These are phyloP conservation scores for Shiraia bambusicola DNA, from an alignment of 2,329 filamentous ascomycete genomes.

Conservation along the genomic window DNA sequence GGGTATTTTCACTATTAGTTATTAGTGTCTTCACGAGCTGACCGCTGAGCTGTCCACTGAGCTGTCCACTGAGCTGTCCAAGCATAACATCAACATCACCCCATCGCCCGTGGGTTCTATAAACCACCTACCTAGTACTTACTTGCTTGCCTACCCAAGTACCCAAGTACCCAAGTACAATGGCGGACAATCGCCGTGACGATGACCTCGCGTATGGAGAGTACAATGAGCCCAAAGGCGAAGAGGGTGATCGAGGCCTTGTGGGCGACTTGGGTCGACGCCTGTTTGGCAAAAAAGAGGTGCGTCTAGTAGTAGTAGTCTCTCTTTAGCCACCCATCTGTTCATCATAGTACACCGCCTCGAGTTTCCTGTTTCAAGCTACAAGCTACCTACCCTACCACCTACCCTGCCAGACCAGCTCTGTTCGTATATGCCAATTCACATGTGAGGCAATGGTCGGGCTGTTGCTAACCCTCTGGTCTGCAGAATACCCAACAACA, in stretches of 20 bases:
- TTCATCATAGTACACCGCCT: constrained; percentile 10
- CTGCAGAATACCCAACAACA: constrained; percentile 26
- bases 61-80: too few species aligned
- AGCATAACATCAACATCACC: too few species aligned
- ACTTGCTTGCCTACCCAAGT: too few species aligned
- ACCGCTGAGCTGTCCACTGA: too few species aligned
- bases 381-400: too few species aligned
- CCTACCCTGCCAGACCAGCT: constrained; percentile 3
- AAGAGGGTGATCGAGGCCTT: constrained; percentile 52
- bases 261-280: constrained; percentile 56
- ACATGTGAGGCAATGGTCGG: background rate
- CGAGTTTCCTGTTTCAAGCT: constrained; percentile 9
- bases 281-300: constrained; percentile 40
- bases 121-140: too few species aligned
- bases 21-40: too few species aligned
- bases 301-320: constrained; percentile 21
- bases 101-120: too few species aligned
- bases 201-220: constrained; percentile 59
- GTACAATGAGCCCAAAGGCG: constrained; percentile 45
- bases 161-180: constrained; percentile 13
- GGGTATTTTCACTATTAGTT: too few species aligned
- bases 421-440: constrained; percentile 4
- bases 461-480: constrained; percentile 6
- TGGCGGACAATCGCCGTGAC: constrained; percentile 44
- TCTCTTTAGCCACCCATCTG: constrained; percentile 20